Evolutionary conservation across 352 stramenopile species (phyloP), one percentile per base, ranked within the genome.

Genomic region (Globisporangium solare): DNA sequence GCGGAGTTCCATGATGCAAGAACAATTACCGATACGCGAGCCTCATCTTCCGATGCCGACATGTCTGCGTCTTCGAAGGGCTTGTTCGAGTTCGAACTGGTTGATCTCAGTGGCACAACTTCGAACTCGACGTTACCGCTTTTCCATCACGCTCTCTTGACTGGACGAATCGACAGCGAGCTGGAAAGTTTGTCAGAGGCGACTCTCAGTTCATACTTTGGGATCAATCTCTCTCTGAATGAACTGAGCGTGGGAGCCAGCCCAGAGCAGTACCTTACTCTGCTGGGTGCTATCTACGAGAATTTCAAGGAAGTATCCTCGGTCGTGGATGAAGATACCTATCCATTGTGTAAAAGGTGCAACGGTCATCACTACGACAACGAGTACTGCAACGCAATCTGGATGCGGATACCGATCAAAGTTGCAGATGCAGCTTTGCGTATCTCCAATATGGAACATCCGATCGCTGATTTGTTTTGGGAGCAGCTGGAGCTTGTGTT

Each of bases 201-300:
- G 21, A 61, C 48, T 20, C 45, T 87, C 11, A 92, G 79, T 64
- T 88, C 79, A 14, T 91, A 82, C 47, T 65, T 87, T 42, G 71
- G 71, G 10, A 51, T 95, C 47, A 82, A 74, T 58, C 49, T 95
- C 49, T 77, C 70, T 12, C 24, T 95, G 41, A 94, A 94, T 32
- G 86, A 95, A 51, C 62, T 93, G 24, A 94, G 79, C 51, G 64
- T 95, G 21, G 76, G 76, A 21, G 68, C 77, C 14, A 74, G 58
- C 0, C 60, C 67, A 17, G 71, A 88, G 27, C 82, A 94, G 58
- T 95, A 94, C 56, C 68, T 54, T 15, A 85, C 72, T 7, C 63
- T 94, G 10, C 60, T 94, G 32, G 83, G 80, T n/a, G 76, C 88
- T 51, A 90, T 94, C 24, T 93, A 86, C 51, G 86, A 95, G 48